Evolutionary conservation across 2,329 filamentous ascomycete species (phyloP), one percentile per base, ranked within the genome.

Genomic region (Phyllosticta citriasiana): DNA sequence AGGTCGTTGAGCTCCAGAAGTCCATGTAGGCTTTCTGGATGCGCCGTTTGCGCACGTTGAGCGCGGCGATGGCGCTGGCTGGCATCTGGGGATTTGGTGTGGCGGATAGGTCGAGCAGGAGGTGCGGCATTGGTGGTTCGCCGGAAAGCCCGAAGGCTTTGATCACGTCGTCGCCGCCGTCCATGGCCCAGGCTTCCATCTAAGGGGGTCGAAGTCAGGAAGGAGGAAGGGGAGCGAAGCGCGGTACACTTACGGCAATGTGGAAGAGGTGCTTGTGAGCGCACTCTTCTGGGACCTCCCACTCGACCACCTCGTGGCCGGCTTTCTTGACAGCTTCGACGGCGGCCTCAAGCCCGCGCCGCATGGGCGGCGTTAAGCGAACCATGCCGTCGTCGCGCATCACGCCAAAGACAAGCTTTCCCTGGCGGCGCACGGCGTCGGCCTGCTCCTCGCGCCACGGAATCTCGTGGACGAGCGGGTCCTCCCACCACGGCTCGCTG

Each of bases 381-480:
- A 55, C 60, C 9, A 59, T 33, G 12, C 60, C 60, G 19, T 62
- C 60, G 35, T 62, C 53, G 16, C 53, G 16, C 1, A 62, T 16
- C 7, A 62, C 52, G 2, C 68, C 74, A 27, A 76, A 72, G 4
- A 58, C 64, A 0, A 77, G 62, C 52, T 69, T 72, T 9, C 71
- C 67, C 1, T 81, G 76, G 25, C 85, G 89, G 0, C 86, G 86
- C 0, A 86, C 84, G 0, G 10, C 33, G 4, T 61, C 61, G 30
- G 74, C 68, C 30, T 75, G 70, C 14, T 71, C 67, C 2, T 81
- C 76, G 25, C 79, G 72, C 81, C 86, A 90, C 0, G 86, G 87
- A 0, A 90, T 76, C 22, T 87, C 84, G 51, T 84, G 73, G 0
- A 86, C 84, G 0, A 85, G 73, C 0, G 87, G 86, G 69, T 90